Base-by-base conservation (phyloP, 495 filamentous ascomycete species). In the Symbiotaphrina buchneri region DNA sequence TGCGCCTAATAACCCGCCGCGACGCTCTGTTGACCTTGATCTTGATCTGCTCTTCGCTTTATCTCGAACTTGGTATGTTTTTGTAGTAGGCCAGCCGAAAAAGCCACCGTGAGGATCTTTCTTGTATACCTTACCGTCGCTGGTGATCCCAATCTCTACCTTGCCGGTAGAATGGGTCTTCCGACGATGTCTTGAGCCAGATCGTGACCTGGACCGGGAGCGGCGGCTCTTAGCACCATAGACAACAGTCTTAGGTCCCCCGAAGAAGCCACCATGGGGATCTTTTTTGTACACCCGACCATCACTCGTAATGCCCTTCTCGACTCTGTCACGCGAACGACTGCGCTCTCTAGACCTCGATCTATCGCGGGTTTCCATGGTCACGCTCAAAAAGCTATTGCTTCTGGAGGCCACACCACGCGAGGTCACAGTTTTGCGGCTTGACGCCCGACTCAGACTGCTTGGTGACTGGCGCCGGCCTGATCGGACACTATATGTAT, bases 401-500 rank as follows among this genome's bases (percentile, higher is more conserved):
- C n/a, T n/a, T n/a, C n/a, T n/a, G n/a, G 3, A 4, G 17, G 14
- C 18, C 5, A 59, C 49, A 16, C 55, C 56, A 23, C 48, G 52
- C 2, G 55, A 63, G 0, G 53, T 58, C 18, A 52, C 52, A 39
- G 55, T 65, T 39, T 32, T 48, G 26, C 47, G 55, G 33, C 53
- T 47, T 3, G 46, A 41, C 6, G 48, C 44, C 6, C 34, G 28
- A 28, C 49, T 55, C n/a, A 36, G 31, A 23, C 49, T 47, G 19
- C 59, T 50, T 21, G 46, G 47, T 49, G 13, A 46, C 44, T 3
- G 37, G 31, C 0, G 43, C 21, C 48, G 56, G 8, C 65, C 61
- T 20, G 62, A 55, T 29, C 55, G 59, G 26, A 68, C 41, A 34
- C 58, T 68, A 37, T 70, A 68, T 1, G 58, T 65, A 39, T 72